Evolutionary conservation across 768 basidiomycete genomes (phyloP), one percentile per base, ranked within the genome.

Genomic region (Mycena rosella): DNA sequence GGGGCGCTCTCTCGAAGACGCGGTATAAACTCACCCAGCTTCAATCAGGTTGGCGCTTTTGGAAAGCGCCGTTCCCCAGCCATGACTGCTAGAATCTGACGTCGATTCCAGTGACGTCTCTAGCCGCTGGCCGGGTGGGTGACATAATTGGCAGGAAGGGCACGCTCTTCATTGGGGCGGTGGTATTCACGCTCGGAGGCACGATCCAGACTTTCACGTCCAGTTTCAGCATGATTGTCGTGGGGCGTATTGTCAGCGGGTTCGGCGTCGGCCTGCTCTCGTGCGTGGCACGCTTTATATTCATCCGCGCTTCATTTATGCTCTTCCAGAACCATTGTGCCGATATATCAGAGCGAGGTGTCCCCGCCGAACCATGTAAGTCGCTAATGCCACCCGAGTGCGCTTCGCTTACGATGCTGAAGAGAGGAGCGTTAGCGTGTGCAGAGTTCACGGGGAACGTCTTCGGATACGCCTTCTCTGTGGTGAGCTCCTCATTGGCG

Each of bases 371-470:
- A 92, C 72, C 94, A 96, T 80, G 94, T 93, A 70, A 24, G 89
- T 58, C 74, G 40, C 32, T 15, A 22, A 40, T 15, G 71, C 40
- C 48, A n/a, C 24, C 55, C 24, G 26, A 13, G 26, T 38, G n/a
- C 55, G 26, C 45, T 20, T 51, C 14, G 17, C 34, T 60, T 22
- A 47, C 42, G 44, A 40, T 18, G 52, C 15, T n/a, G 57, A 72
- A 96, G 91, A 88, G 96, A 72, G 96, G 96, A 49, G 90, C 93
- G 45, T 82, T 97, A 40, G 96, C 95, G 3, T 96, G 94, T 73
- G 95, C 96, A 87, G 96, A 98, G 74, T 98, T 98, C 76, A 96
- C 96, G 3, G 91, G 92, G 68, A 96, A 97, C 75, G 89, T 97
- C 74, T 82, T 94, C 51, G 96, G 96, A 53, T 98, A 98, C 77